A percentile compares a stretch with the other conserved stretches of the same genome.
Conservation (phyloP, 352 stramenopile genomes). For the Pythium oligandrum region DNA sequence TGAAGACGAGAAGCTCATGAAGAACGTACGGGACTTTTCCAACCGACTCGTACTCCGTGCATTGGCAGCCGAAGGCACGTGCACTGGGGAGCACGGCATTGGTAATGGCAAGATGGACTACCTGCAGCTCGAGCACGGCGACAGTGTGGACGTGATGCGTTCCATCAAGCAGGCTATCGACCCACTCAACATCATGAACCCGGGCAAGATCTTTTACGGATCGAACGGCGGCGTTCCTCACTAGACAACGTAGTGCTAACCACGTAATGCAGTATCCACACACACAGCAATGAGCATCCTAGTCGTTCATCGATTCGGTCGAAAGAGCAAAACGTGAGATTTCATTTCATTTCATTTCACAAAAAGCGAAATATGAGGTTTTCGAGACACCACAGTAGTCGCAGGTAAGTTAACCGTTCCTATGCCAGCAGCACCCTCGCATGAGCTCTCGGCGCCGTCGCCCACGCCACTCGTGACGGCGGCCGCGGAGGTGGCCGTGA, state of each 20-base stretch:
- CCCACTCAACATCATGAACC: conserved; percentile 96
- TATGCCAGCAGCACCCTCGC: too few species aligned
- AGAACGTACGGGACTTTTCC: conserved; percentile 87
- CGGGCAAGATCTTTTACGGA: conserved; percentile 93
- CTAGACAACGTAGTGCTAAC: not conserved
- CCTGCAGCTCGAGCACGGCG: conserved; percentile 78
- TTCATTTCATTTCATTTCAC: too few species aligned
- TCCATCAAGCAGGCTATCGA: conserved; percentile 94
- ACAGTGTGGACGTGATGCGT: conserved; percentile 91
- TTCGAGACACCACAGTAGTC: too few species aligned
- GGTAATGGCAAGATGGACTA: conserved; percentile 95
- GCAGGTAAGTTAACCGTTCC: too few species aligned
- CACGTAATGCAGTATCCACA: too few species aligned
- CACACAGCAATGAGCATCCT: too few species aligned
- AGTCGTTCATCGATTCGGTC: too few species aligned
- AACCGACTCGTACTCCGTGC: conserved; percentile 78
- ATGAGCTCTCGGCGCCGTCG: too few species aligned
- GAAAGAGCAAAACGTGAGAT: too few species aligned
- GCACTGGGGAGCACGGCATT: conserved; percentile 97
- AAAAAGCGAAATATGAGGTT: too few species aligned
- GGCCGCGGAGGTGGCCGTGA: too few species aligned
- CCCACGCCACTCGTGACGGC: too few species aligned
- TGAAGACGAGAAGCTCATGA: conserved; percentile 82
- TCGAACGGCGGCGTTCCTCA: not conserved
- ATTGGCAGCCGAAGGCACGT: conserved; percentile 92